Base-by-base conservation (phyloP, 306 rosid species). In the Alnus rubra region DNA sequence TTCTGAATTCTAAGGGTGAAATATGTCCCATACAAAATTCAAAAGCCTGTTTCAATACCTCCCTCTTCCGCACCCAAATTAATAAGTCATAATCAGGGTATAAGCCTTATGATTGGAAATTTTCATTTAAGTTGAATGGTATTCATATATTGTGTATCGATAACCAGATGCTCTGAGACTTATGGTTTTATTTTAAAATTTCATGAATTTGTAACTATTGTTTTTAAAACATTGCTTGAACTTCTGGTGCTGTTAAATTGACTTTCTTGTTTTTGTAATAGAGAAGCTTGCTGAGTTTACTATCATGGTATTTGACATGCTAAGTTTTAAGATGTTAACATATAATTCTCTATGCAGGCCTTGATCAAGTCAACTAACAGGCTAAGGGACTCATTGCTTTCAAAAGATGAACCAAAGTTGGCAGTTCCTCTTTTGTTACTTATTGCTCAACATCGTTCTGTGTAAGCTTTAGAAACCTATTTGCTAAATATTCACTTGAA, bases 361-460 rank as follows among this genome's bases (percentile, higher is more conserved):
- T 81, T 95, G 87, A 81, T 93, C 82, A 95, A 95, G 88, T 95
- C 99, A 18, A 90, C 88, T 70, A 95, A 92, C 91, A 91, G 99
- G 81, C 90, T 95, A 56, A 85, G 93, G 77, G 98, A 95, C 82
- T 87, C 97, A 0, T 89, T 95, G 78, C 93, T 95, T 86, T 89
- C 98, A 4, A 93, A 91, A 86, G 99, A 95, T 71, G 99, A 95
- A 81, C 88, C 91, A 3, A 93, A 91, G 83, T 77, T 91, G 92
- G 99, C 98, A 19, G 65, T 88, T 69, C 99, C 99, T 52, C 97
- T 95, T 74, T 76, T 95, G 84, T 84, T 95, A 73, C 99, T 91
- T 80, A 84, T 95, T 87, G 94, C 99, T 83, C 99, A 95, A 76
- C 99, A 95, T 79, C 97, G 99, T 74, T 95, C 99, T 71, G 51